Evolutionary conservation across 2,329 filamentous ascomycete species (phyloP), one percentile per base, ranked within the genome.

Genomic region (Colletotrichum lindemuthianum): DNA sequence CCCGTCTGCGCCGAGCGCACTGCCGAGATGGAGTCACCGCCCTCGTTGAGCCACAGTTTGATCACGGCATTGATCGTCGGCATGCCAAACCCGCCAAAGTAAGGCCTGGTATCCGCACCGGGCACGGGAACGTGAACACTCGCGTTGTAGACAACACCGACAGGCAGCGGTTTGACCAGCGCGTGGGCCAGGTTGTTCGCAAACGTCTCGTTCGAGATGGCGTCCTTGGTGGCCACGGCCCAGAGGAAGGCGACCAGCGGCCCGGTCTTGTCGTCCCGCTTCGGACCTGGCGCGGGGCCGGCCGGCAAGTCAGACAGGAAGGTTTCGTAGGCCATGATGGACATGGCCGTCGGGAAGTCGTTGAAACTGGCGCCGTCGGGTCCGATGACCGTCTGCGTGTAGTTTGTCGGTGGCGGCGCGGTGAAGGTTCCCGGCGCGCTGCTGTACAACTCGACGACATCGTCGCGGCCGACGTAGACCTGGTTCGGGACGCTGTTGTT

Each of bases 281-380:
- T 45, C 4, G 45, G 4, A 3, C n/a, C 24, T 24, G 4, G 24
- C 24, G 24, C 24, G 24, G 24, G 24, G 24, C 24, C 24, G 24
- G 24, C 24, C 24, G 59, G 39, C 13, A 57, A 7, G 12, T 56
- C 33, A 10, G 37, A 33, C 13, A 61, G 12, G 6, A 57, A 61
- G 1, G 37, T 57, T 13, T 60, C 59, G 36, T 10, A 39, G 3
- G 59, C 59, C 2, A 60, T 33, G 12, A 48, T 60, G 1, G 59
- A 60, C 51, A 60, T 60, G 24, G 59, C 59, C 6, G 44, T 48
- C 11, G 37, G 51, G 8, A 56, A 36, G 7, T 60, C 59, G 34
- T 56, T 60, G 59, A 60, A 60, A 36, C 49, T 60, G 43, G 15
- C 59, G 7, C 59, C 59, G 32, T 60, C 59, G 6, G 59, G 56